Base-by-base conservation (phyloP, 495 filamentous ascomycete genomes). In the Parachaetomium inaequale region DNA sequence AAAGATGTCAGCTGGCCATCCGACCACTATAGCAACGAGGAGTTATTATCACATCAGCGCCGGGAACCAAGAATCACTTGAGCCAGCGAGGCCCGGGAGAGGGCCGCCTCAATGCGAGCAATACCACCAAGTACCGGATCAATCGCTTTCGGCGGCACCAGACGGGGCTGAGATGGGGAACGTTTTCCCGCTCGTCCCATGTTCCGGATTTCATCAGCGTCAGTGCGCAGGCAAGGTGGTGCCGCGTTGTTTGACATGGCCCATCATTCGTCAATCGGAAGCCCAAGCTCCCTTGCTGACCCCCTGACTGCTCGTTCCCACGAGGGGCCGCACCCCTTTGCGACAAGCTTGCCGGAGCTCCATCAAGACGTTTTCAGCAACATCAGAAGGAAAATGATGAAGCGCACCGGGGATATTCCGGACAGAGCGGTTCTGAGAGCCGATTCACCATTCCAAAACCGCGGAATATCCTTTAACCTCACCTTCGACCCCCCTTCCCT, bases 201-300 rank as follows among this genome's bases (percentile, higher is more conserved):
- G 65, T 58, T 55, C 49, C 58, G 46, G 58, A 51, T 26, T 61
- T 56, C 25, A 51, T 64, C 36, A 28, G 55, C 21, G 67, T 70
- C 68, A 70, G 68, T 70, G 68, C 68, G 61, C 59, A 55, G 43
- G 50, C 47, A 40, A 47, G 50, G 65, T 50, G 26, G 26, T 47
- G 50, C 38, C 58, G 28, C 43, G 12, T 54, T 40, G 26, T 51
- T 56, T 56, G 65, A 63, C 31, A 26, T 59, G 36, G 29, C 25
- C 34, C n/a, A 45, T 45, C 23, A 62, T 64, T 62, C 42, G 50
- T 46, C 65, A 55, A 66, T 63, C 52, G 42, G 32, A 38, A 59
- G 56, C 29, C 36, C 53, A 57, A 32, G 25, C 55, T 59, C 57
- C 59, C 25, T 63, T 8, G 15, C 25, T 36, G 19, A 1, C 28